Base-by-base conservation (phyloP, 2,329 filamentous ascomycete species). In the Penicillium oxalicum region DNA sequence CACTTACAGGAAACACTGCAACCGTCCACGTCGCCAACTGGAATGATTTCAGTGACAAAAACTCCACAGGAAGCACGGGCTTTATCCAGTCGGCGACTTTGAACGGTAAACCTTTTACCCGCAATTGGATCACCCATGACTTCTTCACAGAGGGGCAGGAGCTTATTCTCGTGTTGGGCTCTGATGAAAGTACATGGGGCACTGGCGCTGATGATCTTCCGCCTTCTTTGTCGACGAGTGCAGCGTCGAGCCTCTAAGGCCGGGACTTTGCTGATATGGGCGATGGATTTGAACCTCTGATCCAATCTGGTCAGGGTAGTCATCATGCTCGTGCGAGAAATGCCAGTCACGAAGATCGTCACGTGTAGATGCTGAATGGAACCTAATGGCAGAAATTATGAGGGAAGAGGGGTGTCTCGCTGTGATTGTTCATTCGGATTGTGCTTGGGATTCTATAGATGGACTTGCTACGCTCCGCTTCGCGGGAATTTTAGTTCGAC, bases 41-140 rank as follows among this genome's bases (percentile, higher is more conserved):
- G 52, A 45, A 47, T 1, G n/a, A 55, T 12, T 59, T 47, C 34
- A 60, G 57, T 18, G 44, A 50, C 0, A 18, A 83, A 51, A 83
- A 87, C 48, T 61, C 78, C 0, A 60, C 51, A 0, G 82, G 83
- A 49, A 60, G 70, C 53, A 74, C 74, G 33, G 74, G 87, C 0
- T 87, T 79, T 53, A 81, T 88, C n/a, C 83, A 87, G 69, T 80
- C 71, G 38, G 84, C 81, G 2, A 86, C 74, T 2, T 65, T 87
- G 27, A 64, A 88, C 58, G 84, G 84, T 1, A 51, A 72, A 56
- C 65, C 71, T 0, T 87, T 84, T 56, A 78, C 73, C 0, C 77
- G 72, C 64, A 87, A 79, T 62, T 88, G 84, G 83, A 69, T 88
- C 9, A 75, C 77, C 34, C 84, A 88, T 66, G 77, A 74, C 38